A percentile compares a stretch with the other conserved stretches of the same genome.
phyloP scores from a whole-genome alignment of 2,329 filamentous ascomycete genomes.

The Botrytis squamosa region DNA sequence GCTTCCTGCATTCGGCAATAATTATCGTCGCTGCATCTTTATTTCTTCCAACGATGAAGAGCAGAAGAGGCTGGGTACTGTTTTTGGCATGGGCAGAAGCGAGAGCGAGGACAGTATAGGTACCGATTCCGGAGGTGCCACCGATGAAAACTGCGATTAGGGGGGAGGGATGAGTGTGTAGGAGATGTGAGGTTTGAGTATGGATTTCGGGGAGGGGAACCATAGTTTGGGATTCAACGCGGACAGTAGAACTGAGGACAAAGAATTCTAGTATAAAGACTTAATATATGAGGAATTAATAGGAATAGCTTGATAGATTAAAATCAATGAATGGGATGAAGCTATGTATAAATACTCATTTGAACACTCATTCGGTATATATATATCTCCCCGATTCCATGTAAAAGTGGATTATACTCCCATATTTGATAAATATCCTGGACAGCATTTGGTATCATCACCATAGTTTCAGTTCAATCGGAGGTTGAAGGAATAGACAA shows the following conservation, averaged over 20 bases:
- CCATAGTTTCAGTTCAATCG: neutral
- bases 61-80: neutral
- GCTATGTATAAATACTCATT: neutral
- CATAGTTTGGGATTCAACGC: neutral
- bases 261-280: rapidly evolving
- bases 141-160: neutral
- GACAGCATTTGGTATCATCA: neutral
- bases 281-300: neutral
- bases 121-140: neutral
- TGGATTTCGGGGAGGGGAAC: neutral
- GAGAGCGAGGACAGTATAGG: neutral
- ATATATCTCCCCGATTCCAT: neutral
- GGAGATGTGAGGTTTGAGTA: neutral
- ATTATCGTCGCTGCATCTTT: neutral
- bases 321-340: neutral
- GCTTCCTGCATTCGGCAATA: neutral
- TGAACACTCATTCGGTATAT: neutral
- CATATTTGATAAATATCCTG: neutral
- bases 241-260: neutral
- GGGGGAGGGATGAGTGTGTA: neutral
- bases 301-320: neutral
- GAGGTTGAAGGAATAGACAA: neutral
- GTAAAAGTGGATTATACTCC: neutral
- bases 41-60: neutral
- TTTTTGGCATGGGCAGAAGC: neutral